A percentile compares a stretch with the other conserved stretches of the same genome.
Conservation (phyloP, 176 grass and related monocot genomes). For the Cenchrus americanus region DNA sequence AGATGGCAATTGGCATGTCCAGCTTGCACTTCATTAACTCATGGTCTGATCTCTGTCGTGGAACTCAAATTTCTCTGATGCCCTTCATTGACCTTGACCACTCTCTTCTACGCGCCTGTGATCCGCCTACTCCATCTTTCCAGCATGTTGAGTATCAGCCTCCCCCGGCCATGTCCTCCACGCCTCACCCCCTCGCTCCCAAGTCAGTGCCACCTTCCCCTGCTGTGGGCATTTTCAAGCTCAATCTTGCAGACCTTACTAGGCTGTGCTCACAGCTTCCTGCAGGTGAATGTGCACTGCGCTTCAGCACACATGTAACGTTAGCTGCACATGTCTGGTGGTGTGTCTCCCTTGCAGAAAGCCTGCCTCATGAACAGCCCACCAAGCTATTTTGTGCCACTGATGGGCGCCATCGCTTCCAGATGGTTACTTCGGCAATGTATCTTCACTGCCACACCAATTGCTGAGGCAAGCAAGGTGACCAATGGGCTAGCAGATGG, state of each 20-base stretch:
- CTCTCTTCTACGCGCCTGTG: conserved; percentile 55
- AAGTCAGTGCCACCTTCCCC: conserved; percentile 35
- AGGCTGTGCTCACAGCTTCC: conserved; percentile 46
- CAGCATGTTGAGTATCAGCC: conserved; percentile 73
- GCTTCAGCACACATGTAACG: conserved; percentile 57
- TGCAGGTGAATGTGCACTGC: not conserved
- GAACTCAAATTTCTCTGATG: conserved; percentile 44
- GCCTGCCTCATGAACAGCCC: conserved; percentile 58
- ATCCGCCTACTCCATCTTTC: conserved; percentile 60
- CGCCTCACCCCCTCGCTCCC: not conserved
- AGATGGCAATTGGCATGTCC: conserved; percentile 78
- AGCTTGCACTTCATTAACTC: conserved; percentile 89
- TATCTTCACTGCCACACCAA: conserved; percentile 80
- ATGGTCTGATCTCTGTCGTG: conserved; percentile 73
- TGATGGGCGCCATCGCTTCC: conserved; percentile 73
- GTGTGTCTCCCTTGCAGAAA: conserved; percentile 64
- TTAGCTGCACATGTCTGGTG: conserved; percentile 77
- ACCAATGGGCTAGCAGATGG: conserved; percentile 20
- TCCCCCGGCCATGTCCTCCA: conserved; percentile 54
- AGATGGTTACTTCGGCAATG: conserved; percentile 81
- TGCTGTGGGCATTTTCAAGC: conserved; percentile 73
- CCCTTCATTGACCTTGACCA: conserved; percentile 76
- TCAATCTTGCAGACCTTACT: conserved; percentile 49
- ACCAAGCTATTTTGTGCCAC: conserved; percentile 76
- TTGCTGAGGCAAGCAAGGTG: conserved; percentile 57